A percentile compares a stretch with the other conserved stretches of the same genome.
Conservation (phyloP, 768 basidiomycete genomes). For the Pleurotus cornucopiae region DNA sequence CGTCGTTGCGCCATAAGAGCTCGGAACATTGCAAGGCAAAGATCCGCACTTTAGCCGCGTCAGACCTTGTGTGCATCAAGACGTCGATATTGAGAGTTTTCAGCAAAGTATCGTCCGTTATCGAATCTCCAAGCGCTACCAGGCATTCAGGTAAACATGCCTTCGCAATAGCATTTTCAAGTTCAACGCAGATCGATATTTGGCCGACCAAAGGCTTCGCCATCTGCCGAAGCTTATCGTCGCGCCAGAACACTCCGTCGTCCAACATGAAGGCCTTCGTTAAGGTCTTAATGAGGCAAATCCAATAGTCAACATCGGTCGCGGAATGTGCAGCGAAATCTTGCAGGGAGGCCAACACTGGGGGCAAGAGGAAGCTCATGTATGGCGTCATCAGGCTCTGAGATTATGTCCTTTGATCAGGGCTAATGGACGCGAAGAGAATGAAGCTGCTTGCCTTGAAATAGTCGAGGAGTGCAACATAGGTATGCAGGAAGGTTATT, state of each 20-base stretch:
- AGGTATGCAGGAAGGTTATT: conserved; percentile 71
- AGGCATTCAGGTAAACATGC: conserved; percentile 46
- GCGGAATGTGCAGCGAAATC: conserved; percentile 32
- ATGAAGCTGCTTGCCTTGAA: conserved; percentile 65
- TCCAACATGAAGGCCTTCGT: conserved; percentile 71
- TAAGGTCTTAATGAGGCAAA: conserved; percentile 53
- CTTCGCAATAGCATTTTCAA: conserved; percentile 34
- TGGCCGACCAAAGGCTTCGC: conserved; percentile 61
- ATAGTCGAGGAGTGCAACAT: conserved; percentile 71
- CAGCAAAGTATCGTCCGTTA: conserved; percentile 57
- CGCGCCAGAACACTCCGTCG: conserved; percentile 93
- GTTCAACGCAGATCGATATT: conserved; percentile 44
- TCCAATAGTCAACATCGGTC: conserved; percentile 54
- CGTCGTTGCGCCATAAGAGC: conserved; percentile 73
- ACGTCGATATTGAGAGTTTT: conserved; percentile 80
- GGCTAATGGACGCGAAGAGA: not conserved
- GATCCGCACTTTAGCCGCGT: conserved; percentile 65
- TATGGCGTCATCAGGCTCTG: conserved; percentile 90
- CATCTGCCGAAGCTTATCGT: conserved; percentile 69
- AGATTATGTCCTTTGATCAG: not conserved
- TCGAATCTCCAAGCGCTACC: conserved; percentile 47
- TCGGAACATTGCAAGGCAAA: conserved; percentile 66
- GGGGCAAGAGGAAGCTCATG: conserved; percentile 69
- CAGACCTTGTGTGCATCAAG: conserved; percentile 87
- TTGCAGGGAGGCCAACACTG: conserved; percentile 61